phyloP scores from a whole-genome alignment of 345 rosid species.

The Noccaea bulbosa region DNA sequence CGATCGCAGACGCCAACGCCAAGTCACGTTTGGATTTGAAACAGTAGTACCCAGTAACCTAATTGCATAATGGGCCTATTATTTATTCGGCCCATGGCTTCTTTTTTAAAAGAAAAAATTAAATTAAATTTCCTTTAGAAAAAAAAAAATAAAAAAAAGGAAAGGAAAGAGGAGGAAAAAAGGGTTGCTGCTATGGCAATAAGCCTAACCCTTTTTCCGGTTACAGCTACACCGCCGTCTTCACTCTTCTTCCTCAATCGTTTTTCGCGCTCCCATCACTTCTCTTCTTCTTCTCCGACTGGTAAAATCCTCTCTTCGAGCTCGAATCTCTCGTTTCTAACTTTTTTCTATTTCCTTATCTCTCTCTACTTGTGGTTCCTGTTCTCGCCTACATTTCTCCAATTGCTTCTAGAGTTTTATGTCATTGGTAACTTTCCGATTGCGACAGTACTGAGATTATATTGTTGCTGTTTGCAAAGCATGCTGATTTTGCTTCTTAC shows the following conservation, averaged over 20 bases:
- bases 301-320: conserved; percentile 48
- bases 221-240: conserved; percentile 47
- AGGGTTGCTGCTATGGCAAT: conserved; percentile 27
- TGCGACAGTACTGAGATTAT: not conserved
- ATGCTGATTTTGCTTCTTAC: not conserved
- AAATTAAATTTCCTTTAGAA: not conserved
- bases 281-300: conserved; percentile 38
- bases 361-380: not conserved
- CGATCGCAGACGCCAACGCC: conserved; percentile 10
- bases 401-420: conserved; percentile 9
- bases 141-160: not conserved
- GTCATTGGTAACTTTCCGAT: not conserved
- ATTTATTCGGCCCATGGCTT: conserved; percentile 13
- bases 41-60: not conserved
- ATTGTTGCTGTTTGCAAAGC: not conserved
- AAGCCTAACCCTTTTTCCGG: conserved; percentile 50
- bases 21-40: conserved; percentile 3
- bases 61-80: conserved; percentile 17
- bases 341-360: not conserved
- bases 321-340: not conserved
- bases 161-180: not conserved
- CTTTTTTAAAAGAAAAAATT: not conserved
- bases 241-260: conserved; percentile 48
- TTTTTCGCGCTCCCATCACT: conserved; percentile 39
- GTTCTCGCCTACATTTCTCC: not conserved